Evolutionary conservation across 1,284 basidiomycete species (phyloP), one percentile per base, ranked within the genome.

Genomic region (Pseudozyma flocculosa): DNA sequence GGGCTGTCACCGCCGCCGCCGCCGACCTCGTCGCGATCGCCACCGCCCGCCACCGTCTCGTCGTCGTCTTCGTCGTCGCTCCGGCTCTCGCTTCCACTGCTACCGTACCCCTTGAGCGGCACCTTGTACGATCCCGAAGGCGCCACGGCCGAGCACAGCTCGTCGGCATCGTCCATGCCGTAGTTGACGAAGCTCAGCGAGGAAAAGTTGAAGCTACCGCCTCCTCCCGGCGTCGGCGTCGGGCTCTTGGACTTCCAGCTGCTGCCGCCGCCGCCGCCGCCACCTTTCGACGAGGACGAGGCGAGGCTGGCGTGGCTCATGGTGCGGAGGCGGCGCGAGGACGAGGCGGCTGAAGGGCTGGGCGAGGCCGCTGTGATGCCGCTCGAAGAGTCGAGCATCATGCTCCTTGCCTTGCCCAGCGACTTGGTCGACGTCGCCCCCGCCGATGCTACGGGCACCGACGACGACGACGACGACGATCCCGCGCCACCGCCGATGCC

Each of bases 121-220:
- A 72, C 62, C 46, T 76, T 76, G 61, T 73, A 73, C 36, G 55
- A 61, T 22, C 74, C 74, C 42, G 61, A 67, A 2, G 74, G 74
- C 11, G 74, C 72, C 0, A 76, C 74, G 1, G 73, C 74, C 4
- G 72, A 68, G 29, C 74, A 76, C 22, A 76, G 63, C 52, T 75
- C 74, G 32, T 75, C 70, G 11, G 74, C 74, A 49, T 76, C 73
- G 19, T 75, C 56, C 48, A 76, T 67, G 14, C 74, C 74, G 43
- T 75, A 76, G 59, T 76, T 75, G 59, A 76, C 70, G 48, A 76
- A 76, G 26, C 59, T 56, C 22, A 75, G 60, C 38, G 53, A 40
- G 5, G 51, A 43, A 32, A 60, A 50, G n/a, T 40, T 45, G 26
- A 38, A 45, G 11, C 7, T n/a, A n/a, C n/a, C n/a, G n/a, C n/a